These are phyloP conservation scores for Botrytis medusae DNA, from an alignment of 2,329 filamentous ascomycete species.

Conservation along the genomic window DNA sequence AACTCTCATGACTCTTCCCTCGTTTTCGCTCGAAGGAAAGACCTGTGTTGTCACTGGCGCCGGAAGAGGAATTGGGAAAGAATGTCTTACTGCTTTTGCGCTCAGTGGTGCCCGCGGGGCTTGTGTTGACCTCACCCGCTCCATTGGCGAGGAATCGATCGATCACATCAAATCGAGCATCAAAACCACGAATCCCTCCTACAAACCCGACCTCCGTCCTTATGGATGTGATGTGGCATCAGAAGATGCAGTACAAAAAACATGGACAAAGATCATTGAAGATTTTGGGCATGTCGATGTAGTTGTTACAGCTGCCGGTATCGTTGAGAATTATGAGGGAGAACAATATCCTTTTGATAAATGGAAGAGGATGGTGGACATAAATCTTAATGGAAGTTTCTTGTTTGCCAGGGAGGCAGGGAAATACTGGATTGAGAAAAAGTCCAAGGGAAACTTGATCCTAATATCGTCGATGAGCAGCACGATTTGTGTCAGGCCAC, in stretches of 20 bases:
- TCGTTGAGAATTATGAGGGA: slow-evolving; percentile 40
- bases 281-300: slow-evolving; percentile 43
- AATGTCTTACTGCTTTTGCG: slow-evolving; percentile 45
- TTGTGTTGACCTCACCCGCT: slow-evolving; percentile 30
- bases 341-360: slow-evolving; percentile 41
- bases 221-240: slow-evolving; percentile 44
- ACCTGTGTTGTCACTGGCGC: slow-evolving; percentile 53
- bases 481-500: slow-evolving; percentile 40
- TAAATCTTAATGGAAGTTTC: slow-evolving; percentile 43
- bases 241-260: slow-evolving; percentile 42
- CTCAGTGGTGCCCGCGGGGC: slow-evolving; percentile 34
- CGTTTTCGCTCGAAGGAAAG: slow-evolving; percentile 47
- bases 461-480: slow-evolving; percentile 38
- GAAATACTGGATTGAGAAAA: slow-evolving; percentile 41
- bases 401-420: slow-evolving; percentile 42
- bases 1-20: slow-evolving; percentile 31
- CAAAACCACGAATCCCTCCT: slow-evolving; percentile 27
- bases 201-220: slow-evolving; percentile 39
- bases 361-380: slow-evolving; percentile 42
- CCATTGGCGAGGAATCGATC: slow-evolving; percentile 34
- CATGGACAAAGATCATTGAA: slow-evolving; percentile 42
- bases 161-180: slow-evolving; percentile 38
- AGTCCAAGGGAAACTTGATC: slow-evolving; percentile 37
- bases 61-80: slow-evolving; percentile 52
- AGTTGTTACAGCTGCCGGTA: slow-evolving; percentile 44